Conservation (phyloP, 805 yeast genomes). For the Ogataea degrootiae region DNA sequence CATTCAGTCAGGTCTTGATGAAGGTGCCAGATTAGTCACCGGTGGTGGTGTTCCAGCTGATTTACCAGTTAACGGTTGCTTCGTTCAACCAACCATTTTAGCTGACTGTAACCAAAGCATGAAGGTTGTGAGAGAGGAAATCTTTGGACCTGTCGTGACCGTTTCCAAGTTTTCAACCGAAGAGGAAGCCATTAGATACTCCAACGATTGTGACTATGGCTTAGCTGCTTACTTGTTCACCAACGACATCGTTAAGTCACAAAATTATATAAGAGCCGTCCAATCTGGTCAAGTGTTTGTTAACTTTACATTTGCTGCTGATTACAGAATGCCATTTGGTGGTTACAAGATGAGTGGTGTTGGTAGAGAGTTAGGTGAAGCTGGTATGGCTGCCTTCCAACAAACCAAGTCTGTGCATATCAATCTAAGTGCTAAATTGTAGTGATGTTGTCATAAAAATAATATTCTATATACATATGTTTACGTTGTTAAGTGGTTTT, state of each 20-base stretch:
- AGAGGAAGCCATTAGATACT: slow-evolving; percentile 73
- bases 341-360: slow-evolving; percentile 88
- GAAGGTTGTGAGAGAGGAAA: slow-evolving; percentile 72
- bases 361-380: slow-evolving; percentile 91
- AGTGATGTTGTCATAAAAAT: neutral
- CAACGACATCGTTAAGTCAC: slow-evolving; percentile 64
- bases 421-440: slow-evolving; percentile 28
- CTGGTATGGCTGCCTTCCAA: slow-evolving; percentile 80
- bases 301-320: slow-evolving; percentile 86
- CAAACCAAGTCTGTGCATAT: slow-evolving; percentile 81
- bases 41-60: slow-evolving; percentile 52
- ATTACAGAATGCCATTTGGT: slow-evolving; percentile 86
- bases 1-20: slow-evolving; percentile 70
- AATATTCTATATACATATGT: neutral
- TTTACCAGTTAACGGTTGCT: slow-evolving; percentile 50
- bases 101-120: slow-evolving; percentile 64
- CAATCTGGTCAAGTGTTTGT: slow-evolving; percentile 91
- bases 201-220: slow-evolving; percentile 82
- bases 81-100: slow-evolving; percentile 67
- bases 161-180: slow-evolving; percentile 74
- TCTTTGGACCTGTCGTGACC: slow-evolving; percentile 90
- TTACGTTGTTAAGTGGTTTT: neutral
- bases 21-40: slow-evolving; percentile 73
- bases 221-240: slow-evolving; percentile 91
- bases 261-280: slow-evolving; percentile 67